Conservation (phyloP, 2,329 filamentous ascomycete species). For the Ophiostoma pallidulum region DNA sequence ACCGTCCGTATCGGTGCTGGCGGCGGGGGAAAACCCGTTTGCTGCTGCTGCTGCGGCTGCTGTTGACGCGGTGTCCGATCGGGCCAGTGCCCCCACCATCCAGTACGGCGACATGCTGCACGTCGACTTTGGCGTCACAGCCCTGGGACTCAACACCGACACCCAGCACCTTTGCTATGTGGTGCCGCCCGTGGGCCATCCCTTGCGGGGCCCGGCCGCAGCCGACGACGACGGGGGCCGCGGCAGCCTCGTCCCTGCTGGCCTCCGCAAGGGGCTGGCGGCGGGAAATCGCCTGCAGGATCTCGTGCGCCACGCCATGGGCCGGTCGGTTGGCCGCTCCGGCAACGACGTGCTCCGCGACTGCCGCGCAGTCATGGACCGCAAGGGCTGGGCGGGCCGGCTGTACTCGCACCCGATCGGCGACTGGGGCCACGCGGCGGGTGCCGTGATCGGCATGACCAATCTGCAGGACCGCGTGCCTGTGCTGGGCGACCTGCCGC, state of each 20-base stretch:
- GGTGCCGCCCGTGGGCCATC: constrained; percentile 29
- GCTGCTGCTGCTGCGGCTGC: neutral
- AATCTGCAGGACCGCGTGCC: constrained; percentile 40
- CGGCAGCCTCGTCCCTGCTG: constrained; percentile 31
- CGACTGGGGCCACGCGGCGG: constrained; percentile 42
- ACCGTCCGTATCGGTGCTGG: constrained; percentile 34
- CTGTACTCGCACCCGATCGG: constrained; percentile 42
- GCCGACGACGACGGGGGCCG: constrained; percentile 26
- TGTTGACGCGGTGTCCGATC: neutral
- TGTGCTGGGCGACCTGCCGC: constrained; percentile 35
- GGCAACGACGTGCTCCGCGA: constrained; percentile 36
- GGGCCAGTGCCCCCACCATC: constrained; percentile 29
- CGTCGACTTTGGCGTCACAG: constrained; percentile 33
- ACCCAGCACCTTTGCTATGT: constrained; percentile 43
- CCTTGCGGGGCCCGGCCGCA: neutral
- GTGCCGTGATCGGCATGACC: constrained; percentile 40
- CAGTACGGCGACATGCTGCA: constrained; percentile 38
- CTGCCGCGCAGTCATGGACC: constrained; percentile 30
- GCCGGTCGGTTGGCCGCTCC: constrained; percentile 28
- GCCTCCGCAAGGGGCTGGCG: constrained; percentile 32
- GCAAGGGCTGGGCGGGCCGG: constrained; percentile 35
- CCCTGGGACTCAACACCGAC: constrained; percentile 17
- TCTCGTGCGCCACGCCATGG: constrained; percentile 35
- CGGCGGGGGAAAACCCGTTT: constrained; percentile 13
- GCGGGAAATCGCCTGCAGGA: constrained; percentile 40